These are phyloP conservation scores for Pulicaria dysenterica DNA, from an alignment of 129 eudicot genomes.

Conservation along the genomic window DNA sequence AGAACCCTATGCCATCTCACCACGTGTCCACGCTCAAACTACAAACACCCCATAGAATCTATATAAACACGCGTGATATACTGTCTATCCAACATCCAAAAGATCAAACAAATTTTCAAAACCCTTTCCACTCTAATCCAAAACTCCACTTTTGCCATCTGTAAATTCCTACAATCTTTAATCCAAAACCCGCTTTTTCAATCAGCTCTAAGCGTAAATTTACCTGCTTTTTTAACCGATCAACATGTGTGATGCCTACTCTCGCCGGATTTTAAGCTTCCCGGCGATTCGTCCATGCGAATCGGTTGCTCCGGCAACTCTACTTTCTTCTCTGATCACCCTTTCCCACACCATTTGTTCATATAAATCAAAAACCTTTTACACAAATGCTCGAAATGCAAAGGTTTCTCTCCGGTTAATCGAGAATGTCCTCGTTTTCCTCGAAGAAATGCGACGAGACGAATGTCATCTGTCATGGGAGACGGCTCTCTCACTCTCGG, in stretches of 20 bases:
- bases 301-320: slow-evolving; percentile 51
- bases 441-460: slow-evolving; percentile 49
- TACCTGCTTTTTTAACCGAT: slow-evolving; percentile 35
- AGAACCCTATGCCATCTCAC: not conserved
- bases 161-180: not conserved
- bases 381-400: slow-evolving; percentile 50
- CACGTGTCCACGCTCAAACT: slow-evolving; percentile 41
- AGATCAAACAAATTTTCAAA: not conserved
- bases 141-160: slow-evolving; percentile 21
- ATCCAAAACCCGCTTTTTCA: slow-evolving; percentile 5
- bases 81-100: slow-evolving; percentile 15
- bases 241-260: slow-evolving; percentile 40
- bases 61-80: slow-evolving; percentile 18
- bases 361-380: slow-evolving; percentile 42
- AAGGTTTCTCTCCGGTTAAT: slow-evolving; percentile 46
- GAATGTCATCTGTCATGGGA: not conserved
- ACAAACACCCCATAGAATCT: slow-evolving; percentile 9
- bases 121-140: slow-evolving; percentile 28
- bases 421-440: slow-evolving; percentile 39
- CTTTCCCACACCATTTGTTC: slow-evolving; percentile 45
- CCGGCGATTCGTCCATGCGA: slow-evolving; percentile 89
- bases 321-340: slow-evolving; percentile 57
- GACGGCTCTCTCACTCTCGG: slow-evolving; percentile 49
- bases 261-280: slow-evolving; percentile 77
- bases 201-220: not conserved